phyloP scores from a whole-genome alignment of 1,284 basidiomycete genomes.

The Spongispora temasekensis region DNA sequence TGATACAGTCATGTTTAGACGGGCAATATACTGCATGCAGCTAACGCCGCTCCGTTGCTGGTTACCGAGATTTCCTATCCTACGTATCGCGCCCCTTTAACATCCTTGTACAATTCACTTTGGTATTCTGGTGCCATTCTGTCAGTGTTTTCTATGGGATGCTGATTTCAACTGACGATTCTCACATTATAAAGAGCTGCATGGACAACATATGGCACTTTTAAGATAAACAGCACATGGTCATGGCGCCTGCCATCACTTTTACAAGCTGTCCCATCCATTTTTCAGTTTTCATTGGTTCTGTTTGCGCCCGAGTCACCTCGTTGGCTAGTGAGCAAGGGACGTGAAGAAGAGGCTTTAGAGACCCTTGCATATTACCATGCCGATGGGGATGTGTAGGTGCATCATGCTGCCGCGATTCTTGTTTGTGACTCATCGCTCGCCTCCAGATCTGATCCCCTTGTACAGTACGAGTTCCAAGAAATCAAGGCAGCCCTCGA shows the following conservation, averaged over 20 bases:
- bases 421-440: not conserved
- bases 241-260: slow-evolving; percentile 75
- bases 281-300: slow-evolving; percentile 60
- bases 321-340: slow-evolving; percentile 69
- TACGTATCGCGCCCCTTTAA: slow-evolving; percentile 69
- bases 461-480: slow-evolving; percentile 71
- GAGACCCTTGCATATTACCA: slow-evolving; percentile 72
- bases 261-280: slow-evolving; percentile 63
- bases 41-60: slow-evolving; percentile 70
- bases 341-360: slow-evolving; percentile 60
- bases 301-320: slow-evolving; percentile 71
- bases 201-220: slow-evolving; percentile 76
- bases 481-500: slow-evolving; percentile 78
- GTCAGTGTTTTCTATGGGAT: slow-evolving; percentile 39
- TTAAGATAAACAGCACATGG: slow-evolving; percentile 65
- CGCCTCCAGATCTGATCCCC: slow-evolving; percentile 54
- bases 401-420: not conserved
- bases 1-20: not conserved
- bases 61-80: slow-evolving; percentile 79
- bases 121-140: slow-evolving; percentile 78
- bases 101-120: slow-evolving; percentile 73
- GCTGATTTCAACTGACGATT: not conserved
- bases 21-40: slow-evolving; percentile 25
- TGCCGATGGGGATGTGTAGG: slow-evolving; percentile 61
- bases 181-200: slow-evolving; percentile 55